A percentile compares a stretch with the other conserved stretches of the same genome.
These are phyloP conservation scores for Diophrys appendiculata DNA, from an alignment of 73 alveolate genomes.

Conservation along the genomic window DNA sequence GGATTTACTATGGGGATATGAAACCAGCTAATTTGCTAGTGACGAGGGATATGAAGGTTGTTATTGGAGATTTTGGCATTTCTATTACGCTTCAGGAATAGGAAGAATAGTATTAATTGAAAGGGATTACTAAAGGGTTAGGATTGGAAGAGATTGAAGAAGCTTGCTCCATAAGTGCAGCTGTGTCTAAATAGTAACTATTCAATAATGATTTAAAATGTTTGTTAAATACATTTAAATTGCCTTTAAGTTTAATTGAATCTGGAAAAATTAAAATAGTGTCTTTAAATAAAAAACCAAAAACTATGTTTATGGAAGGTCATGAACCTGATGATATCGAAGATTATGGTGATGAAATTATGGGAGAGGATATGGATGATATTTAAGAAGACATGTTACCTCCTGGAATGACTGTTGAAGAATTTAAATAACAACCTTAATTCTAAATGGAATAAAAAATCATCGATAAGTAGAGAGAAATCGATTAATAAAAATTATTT, in stretches of 20 bases:
- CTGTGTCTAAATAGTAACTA: background rate
- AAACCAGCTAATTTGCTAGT: conserved; percentile 33
- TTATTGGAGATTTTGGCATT: conserved; percentile 35
- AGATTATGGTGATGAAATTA: too few relatives aligned
- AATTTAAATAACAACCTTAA: too few relatives aligned
- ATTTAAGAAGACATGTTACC: too few relatives aligned
- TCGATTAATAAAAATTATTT: too few relatives aligned
- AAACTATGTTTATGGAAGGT: too few relatives aligned
- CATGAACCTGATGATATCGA: too few relatives aligned
- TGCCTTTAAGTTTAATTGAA: background rate
- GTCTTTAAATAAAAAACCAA: too few relatives aligned
- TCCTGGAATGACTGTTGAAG: too few relatives aligned
- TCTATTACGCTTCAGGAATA: conserved; percentile 5
- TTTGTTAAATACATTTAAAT: background rate
- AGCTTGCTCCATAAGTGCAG: background rate
- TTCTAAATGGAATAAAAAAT: too few relatives aligned
- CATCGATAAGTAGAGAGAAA: too few relatives aligned
- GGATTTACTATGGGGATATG: conserved; percentile 42
- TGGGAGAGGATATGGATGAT: too few relatives aligned
- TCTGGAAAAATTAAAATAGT: too few relatives aligned
- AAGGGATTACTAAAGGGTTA: background rate
- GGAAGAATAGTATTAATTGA: background rate
- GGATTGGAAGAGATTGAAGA: background rate
- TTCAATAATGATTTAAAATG: background rate
- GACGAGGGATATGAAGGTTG: conserved; percentile 17